Evolutionary conservation across 768 basidiomycete genomes (phyloP), one percentile per base, ranked within the genome.

Genomic region (Mycena latifolia): DNA sequence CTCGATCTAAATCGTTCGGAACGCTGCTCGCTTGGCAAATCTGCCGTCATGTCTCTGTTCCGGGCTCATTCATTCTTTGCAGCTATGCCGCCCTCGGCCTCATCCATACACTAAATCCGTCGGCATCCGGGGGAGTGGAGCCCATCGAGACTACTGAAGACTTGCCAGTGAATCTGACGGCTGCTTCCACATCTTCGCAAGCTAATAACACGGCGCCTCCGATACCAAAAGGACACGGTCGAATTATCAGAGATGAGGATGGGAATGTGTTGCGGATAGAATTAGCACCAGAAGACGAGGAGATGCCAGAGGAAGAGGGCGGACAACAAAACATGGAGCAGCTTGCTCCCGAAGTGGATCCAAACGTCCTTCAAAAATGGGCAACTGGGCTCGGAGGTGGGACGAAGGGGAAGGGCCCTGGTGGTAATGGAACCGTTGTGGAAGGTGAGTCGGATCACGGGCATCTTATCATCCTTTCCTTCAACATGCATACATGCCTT

Each of bases 11-110:
- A 61, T 61, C 59, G 61, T 56, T 31, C 57, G 46, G 47, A 53
- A 51, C 57, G 39, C 52, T 72, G 64, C 69, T 67, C 63, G 66
- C 50, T 53, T 65, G 41, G 29, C 27, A 20, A 7, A 35, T 55
- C 50, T 55, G 63, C 54, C 59, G 65, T 67, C 57, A 65, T 66
- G 25, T 53, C 29, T 61, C 61, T 35, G 22, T 54, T 62, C 55
- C 55, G 61, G 53, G 62, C 62, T 56, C 22, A 54, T 39, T 67
- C 28, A 17, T 66, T 47, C 33, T 37, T 65, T 59, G 60, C 68
- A 95, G 94, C 79, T 96, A 95, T 77, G 81, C 86, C 70, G 84
- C 89, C 24, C 84, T 96, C 65, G 93, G 94, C n/a, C 84, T 96
- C 47, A 79, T 87, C 24, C 84, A 89, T 63, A 83, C 86, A 27